Conservation (phyloP, 1,284 basidiomycete genomes). For the Sporisorium exsertum region DNA sequence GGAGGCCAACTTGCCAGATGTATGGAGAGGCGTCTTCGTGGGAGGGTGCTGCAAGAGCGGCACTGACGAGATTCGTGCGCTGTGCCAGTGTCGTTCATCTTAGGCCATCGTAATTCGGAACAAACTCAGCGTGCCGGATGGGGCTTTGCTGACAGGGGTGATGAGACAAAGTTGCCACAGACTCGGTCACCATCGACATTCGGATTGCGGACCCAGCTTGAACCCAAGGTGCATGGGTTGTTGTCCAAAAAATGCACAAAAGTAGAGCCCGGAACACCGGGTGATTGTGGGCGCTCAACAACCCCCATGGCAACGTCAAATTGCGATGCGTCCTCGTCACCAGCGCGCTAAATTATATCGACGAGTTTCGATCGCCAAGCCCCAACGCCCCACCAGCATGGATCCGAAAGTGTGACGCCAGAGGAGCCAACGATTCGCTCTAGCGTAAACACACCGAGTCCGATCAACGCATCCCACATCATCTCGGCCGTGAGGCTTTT, state of each 20-base stretch:
- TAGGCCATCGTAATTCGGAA: neutral
- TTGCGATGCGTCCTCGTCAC: neutral
- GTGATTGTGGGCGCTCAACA: neutral
- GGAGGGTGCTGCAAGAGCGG: conserved; percentile 62
- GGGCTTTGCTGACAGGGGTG: neutral
- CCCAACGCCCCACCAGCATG: neutral
- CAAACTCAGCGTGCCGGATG: neutral
- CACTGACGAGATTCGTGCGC: conserved; percentile 49
- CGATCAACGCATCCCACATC: neutral
- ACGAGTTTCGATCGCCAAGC: neutral
- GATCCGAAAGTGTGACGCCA: neutral
- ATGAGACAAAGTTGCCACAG: no score
- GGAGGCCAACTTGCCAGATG: conserved; percentile 12
- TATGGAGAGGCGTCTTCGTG: conserved; percentile 54
- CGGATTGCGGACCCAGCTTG: no score
- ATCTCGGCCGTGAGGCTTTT: neutral
- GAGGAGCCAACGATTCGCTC: neutral
- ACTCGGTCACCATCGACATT: no score
- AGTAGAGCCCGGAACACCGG: neutral
- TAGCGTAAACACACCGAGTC: neutral
- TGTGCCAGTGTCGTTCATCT: conserved; percentile 25
- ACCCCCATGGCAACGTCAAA: neutral
- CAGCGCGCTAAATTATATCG: neutral
- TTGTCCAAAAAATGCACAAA: neutral
- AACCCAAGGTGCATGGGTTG: neutral